Evolutionary conservation across 768 basidiomycete genomes (phyloP).

Genomic region (Chalciporus sphaerocephalus): DNA sequence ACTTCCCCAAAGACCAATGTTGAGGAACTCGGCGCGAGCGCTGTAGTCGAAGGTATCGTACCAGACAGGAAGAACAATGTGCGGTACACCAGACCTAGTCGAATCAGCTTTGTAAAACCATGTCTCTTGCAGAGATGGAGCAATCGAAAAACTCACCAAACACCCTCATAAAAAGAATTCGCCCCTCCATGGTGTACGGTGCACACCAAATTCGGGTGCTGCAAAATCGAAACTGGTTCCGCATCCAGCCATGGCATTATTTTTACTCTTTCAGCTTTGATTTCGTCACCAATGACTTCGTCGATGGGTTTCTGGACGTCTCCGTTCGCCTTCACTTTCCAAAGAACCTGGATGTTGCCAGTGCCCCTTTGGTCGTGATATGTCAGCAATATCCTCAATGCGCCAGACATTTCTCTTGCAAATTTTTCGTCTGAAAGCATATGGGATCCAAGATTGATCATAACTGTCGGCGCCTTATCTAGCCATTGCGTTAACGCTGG

Average conservation of each 20-base stretch:
- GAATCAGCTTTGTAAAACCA: too few relatives aligned
- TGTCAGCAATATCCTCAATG: constrained; percentile 7
- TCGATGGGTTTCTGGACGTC: not conserved
- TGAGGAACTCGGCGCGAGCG: constrained; percentile 1
- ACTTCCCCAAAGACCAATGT: constrained; percentile 3
- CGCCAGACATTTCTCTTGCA: constrained; percentile 1
- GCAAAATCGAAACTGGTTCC: constrained; percentile 10
- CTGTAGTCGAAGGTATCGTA: constrained; percentile 9
- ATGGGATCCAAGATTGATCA: constrained; percentile 13
- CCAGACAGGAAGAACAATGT: constrained; percentile 13
- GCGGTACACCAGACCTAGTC: constrained; percentile 10
- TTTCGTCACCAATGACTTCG: not conserved
- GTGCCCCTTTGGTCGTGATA: not conserved
- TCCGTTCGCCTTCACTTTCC: constrained; percentile 1
- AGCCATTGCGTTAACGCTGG: constrained; percentile 4
- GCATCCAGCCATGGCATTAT: constrained; percentile 10
- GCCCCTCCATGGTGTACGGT: too few relatives aligned
- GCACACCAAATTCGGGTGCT: not conserved
- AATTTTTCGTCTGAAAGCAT: not conserved
- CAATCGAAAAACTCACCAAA: too few relatives aligned
- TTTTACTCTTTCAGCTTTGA: constrained; percentile 8
- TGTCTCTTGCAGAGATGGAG: too few relatives aligned
- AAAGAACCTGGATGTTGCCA: constrained; percentile 8
- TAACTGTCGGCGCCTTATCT: constrained; percentile 8
- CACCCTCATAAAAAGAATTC: too few relatives aligned